Evolutionary conservation across 139 green algal species (phyloP), one percentile per base, ranked within the genome.

Genomic region (Chlorella ohadii): DNA sequence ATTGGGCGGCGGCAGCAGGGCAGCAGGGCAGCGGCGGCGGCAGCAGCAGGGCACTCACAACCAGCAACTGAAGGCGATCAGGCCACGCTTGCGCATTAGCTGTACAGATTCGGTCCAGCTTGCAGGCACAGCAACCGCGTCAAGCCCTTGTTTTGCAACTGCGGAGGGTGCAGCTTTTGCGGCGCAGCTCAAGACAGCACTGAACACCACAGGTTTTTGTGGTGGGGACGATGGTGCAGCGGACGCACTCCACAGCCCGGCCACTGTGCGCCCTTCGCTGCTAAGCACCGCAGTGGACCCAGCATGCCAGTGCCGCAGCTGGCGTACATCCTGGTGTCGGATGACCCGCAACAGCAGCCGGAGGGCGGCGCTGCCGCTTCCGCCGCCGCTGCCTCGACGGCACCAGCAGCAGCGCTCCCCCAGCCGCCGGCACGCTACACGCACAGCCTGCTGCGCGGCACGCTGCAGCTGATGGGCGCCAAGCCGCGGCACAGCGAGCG

Each of bases 401-500:
- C 71, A n/a, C 55, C 71, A 31, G 20, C 41, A 1, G 12, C 12
- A 28, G 27, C 28, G 11, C 44, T 28, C 3, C 39, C 71, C 9
- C 47, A 28, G 13, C 22, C 13, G 28, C 33, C 56, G 25, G 80
- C 80, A 4, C 80, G 92, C 44, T 98, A 98, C 88, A 98, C 94
- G 2, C 78, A 86, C 31, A 91, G 92, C 63, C 71, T 84, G 27
- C 79, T 98, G 34, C 89, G 88, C 3, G 88, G 76, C 27, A 88
- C 92, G n/a, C 87, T 98, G 44, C 92, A 93, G 79, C 81, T 94
- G 27, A 92, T 96, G 84, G 95, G 95, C 13, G 95, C 90, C 86
- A 98, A 98, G 75, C 90, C 92, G 2, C 87, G 93, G 3, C 85
- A 93, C 19, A 93, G 94, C 13, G 75, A 94, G 83, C 96, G 96